These are phyloP conservation scores for Umbilicus rupestris DNA, from an alignment of 164 flowering plant species.

Conservation along the genomic window DNA sequence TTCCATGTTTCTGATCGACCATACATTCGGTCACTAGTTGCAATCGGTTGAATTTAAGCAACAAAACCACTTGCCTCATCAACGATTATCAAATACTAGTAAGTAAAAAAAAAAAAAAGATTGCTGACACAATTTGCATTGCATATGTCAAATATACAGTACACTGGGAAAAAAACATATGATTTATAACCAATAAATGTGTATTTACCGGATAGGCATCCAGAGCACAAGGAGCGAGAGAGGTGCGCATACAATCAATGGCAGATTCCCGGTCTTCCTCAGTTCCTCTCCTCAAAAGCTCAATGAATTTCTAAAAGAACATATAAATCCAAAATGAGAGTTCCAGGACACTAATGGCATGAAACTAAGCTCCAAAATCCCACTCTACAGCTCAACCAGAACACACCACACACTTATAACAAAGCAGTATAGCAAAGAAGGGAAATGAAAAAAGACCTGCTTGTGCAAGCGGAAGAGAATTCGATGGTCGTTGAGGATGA, in stretches of 20 bases:
- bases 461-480: conserved; percentile 85
- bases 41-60: too few species aligned
- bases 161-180: background rate
- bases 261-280: conserved; percentile 62
- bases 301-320: conserved; percentile 69
- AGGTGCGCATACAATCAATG: conserved; percentile 53
- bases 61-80: background rate
- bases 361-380: background rate
- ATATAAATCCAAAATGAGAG: background rate
- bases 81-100: background rate
- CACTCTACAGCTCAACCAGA: background rate
- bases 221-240: conserved; percentile 92
- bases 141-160: background rate
- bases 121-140: background rate
- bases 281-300: conserved; percentile 85
- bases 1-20: too few species aligned
- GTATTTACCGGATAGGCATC: conserved; percentile 84
- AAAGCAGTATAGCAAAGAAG: too few species aligned
- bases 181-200: background rate
- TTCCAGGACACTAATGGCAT: background rate
- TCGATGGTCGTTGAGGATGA: conserved; percentile 67
- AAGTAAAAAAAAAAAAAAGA: background rate
- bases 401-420: background rate
- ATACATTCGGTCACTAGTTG: too few species aligned
- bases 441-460: conserved; percentile 39